Evolutionary conservation across 208 protist genomes (phyloP), one percentile per base, ranked within the genome.

Genomic region (Leishmania mexicana): DNA sequence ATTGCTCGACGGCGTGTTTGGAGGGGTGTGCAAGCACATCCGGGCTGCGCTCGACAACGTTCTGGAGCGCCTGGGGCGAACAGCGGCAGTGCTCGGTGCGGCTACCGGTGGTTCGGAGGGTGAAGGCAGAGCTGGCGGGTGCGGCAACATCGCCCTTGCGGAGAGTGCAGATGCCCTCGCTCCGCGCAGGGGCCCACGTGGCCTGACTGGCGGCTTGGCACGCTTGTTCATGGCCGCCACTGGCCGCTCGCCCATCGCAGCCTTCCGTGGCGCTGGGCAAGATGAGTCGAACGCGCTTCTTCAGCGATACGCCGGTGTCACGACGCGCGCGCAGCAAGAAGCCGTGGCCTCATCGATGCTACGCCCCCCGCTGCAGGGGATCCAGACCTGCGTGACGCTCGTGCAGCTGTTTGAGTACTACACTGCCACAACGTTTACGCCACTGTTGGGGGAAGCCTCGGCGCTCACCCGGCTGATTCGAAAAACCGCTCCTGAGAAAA

Each of bases 331-430:
- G n/a, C 93, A 94, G 79, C 86, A 89, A 73, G 89, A 92, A 53
- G 80, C 85, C 15, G 81, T 90, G 31, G 89, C 90, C 17, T 57
- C 65, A n/a, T 76, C 87, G 5, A 74, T 86, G 45, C 68, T 95
- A n/a, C 71, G 85, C 35, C 76, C 83, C n/a, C 80, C 87, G 11
- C 76, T 94, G 70, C 72, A 81, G 8, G 89, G 82, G n/a, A 72
- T 94, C 17, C 87, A 89, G 74, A 90, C 83, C 24, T 80, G 81
- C 62, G 92, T 94, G 76, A 76, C 82, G 28, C 80, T 97, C 8
- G 74, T 95, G 51, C 88, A 93, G 83, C 87, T 97, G 31, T 94
- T 95, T 57, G 85, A 84, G 70, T 97, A 96, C 86, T 96, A 95
- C 83, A 85, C 78, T 21, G 79, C 47, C 35, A 90, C 88, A 7